These are phyloP conservation scores for Paraglomus occultum DNA, from an alignment of 192 early-diverging fungal genomes.

Conservation along the genomic window DNA sequence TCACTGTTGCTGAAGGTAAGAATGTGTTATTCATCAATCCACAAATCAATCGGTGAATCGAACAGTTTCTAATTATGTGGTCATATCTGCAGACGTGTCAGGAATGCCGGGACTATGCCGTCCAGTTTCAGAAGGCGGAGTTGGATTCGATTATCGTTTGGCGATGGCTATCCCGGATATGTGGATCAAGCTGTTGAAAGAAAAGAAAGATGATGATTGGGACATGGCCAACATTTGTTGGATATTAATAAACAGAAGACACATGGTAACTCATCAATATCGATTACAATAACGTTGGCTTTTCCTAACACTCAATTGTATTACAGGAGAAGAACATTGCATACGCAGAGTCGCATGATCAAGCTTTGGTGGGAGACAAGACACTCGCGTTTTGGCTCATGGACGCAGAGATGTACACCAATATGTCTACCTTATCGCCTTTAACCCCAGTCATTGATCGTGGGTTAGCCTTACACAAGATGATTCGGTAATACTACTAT, in stretches of 20 bases:
- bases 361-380: slow-evolving; percentile 98
- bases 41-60: neutral
- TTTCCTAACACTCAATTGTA: slow-evolving; percentile 21
- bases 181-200: slow-evolving; percentile 99
- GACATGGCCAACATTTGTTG: slow-evolving; percentile 81
- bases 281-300: neutral
- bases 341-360: slow-evolving; percentile 96
- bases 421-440: slow-evolving; percentile 81
- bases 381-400: slow-evolving; percentile 99
- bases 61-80: neutral
- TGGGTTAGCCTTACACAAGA: slow-evolving; percentile 92
- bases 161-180: slow-evolving; percentile 97
- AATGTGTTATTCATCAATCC: neutral
- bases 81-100: slow-evolving; percentile 74
- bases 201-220: slow-evolving; percentile 90
- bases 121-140: slow-evolving; percentile 81
- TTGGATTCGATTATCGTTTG: slow-evolving; percentile 96
- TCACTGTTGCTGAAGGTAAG: slow-evolving; percentile 91
- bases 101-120: slow-evolving; percentile 98
- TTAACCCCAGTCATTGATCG: slow-evolving; percentile 92
- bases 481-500: slow-evolving; percentile 71
- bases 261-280: slow-evolving; percentile 49
- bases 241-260: slow-evolving; percentile 88
- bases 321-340: slow-evolving; percentile 89
- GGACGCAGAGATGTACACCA: slow-evolving; percentile 98